Percentiles rank a stretch among this genome's conserved stretches.
phyloP scores from a whole-genome alignment of 2,329 filamentous ascomycete species.

The Talaromyces funiculosus region DNA sequence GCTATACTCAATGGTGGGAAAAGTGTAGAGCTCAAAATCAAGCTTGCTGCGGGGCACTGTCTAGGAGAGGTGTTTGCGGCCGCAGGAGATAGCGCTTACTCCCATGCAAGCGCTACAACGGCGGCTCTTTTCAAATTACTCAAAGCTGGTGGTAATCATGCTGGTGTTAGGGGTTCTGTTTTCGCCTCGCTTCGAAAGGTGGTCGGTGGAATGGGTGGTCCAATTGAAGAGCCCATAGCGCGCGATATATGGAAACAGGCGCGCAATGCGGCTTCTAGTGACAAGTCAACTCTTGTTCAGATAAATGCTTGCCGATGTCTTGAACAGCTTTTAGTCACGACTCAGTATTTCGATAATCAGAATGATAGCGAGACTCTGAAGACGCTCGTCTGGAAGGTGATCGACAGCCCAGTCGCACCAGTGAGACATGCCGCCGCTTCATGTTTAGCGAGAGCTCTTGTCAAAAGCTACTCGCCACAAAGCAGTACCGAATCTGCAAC shows the following conservation, averaged over 20 bases:
- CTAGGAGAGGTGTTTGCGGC: constrained; percentile 82
- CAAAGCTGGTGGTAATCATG: constrained; percentile 72
- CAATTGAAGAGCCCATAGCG: constrained; percentile 77
- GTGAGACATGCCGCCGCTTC: constrained; percentile 83
- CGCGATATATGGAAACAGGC: constrained; percentile 92
- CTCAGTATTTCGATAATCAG: constrained; percentile 77
- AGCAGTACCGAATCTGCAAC: constrained; percentile 48
- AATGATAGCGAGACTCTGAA: constrained; percentile 88
- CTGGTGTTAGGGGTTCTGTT: constrained; percentile 72
- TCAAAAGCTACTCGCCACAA: constrained; percentile 69
- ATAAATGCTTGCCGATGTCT: constrained; percentile 73
- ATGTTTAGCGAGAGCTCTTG: constrained; percentile 74
- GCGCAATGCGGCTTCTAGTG: constrained; percentile 66
- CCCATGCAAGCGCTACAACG: constrained; percentile 69
- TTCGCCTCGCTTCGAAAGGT: constrained; percentile 73
- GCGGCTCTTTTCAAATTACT: constrained; percentile 69
- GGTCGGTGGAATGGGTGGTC: constrained; percentile 65
- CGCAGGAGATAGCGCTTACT: constrained; percentile 90
- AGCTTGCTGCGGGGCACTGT: constrained; percentile 82
- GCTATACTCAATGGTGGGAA: constrained; percentile 68
- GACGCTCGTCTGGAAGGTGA: constrained; percentile 73
- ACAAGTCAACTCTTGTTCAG: constrained; percentile 79
- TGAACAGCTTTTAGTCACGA: constrained; percentile 64
- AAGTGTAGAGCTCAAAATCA: constrained; percentile 65
- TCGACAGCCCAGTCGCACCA: constrained; percentile 68